Evolutionary conservation across 306 rosid genomes (phyloP), one percentile per base, ranked within the genome.

Genomic region (Malus orientalis): DNA sequence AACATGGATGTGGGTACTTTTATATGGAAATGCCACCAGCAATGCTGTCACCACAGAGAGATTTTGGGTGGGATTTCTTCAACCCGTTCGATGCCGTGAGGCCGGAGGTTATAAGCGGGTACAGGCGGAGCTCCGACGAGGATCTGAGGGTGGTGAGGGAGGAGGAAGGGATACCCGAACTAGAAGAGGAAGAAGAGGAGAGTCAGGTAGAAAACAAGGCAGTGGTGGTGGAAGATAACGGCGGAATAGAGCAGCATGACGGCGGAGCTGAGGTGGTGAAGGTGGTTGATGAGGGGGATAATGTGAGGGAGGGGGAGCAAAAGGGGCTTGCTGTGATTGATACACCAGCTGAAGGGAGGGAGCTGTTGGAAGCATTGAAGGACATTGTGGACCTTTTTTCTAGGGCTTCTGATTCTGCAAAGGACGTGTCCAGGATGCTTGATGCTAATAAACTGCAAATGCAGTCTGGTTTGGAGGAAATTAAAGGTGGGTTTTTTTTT

Each of bases 111-210:
- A 79, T 91, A 8, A 81, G 80, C 64, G 88, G 90, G 14, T 96
- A 87, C 67, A 79, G 81, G 36, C 74, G 86, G 74, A 84, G 84
- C 87, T 87, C 81, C 3, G 97, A 96, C 4, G 97, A 95, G 23
- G 91, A 92, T 82, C 54, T 96, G 80, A 87, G 92, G 82, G 91
- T 79, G 33, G 99, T 95, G 86, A 92, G 97, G 82, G 96, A 92
- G 82, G 93, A 96, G 77, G 99, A 96, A 79, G 99, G 99, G 81
- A 95, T 95, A 78, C 98, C 99, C 16, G 99, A 95, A 84, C 85
- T 95, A 1, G 98, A 92, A 80, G 99, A 95, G 81, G 97, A 83
- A 74, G 96, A 82, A 74, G 91, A 78, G 18, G 87, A 76, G 63
- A 82, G 87, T 5, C 8, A 5, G 61, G 32, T 82, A 81, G 86